These are phyloP conservation scores for Coniferiporia sulphurascens DNA, from an alignment of 1,284 basidiomycete genomes.

Conservation along the genomic window DNA sequence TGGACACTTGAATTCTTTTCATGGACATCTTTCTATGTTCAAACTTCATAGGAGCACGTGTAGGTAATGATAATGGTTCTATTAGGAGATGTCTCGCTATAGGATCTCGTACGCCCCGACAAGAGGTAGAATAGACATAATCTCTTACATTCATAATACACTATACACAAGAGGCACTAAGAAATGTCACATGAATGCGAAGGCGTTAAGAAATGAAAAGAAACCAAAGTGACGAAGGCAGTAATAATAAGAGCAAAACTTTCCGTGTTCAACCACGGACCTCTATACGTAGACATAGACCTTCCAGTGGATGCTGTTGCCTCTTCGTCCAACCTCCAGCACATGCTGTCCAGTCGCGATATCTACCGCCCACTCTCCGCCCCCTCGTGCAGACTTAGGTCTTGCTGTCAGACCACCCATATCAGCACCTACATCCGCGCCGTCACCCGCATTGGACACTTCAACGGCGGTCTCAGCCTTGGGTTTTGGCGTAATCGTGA, in stretches of 20 bases:
- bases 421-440: background rate
- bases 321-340: constrained; percentile 15
- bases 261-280: background rate
- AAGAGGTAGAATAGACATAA: background rate
- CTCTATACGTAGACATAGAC: constrained; percentile 10
- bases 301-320: constrained; percentile 11
- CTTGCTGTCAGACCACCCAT: background rate
- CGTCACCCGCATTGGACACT: background rate
- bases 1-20: background rate
- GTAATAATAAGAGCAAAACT: too few relatives aligned
- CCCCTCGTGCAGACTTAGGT: background rate
- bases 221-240: background rate
- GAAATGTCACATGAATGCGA: background rate
- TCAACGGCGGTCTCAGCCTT: background rate
- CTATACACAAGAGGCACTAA: background rate
- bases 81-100: background rate
- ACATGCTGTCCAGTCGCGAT: constrained; percentile 11
- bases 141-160: background rate
- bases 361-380: constrained; percentile 14
- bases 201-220: background rate
- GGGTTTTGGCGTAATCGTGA: background rate
- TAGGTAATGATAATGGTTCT: background rate
- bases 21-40: background rate
- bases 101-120: background rate
- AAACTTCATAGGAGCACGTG: background rate